Percentiles rank a stretch among this genome's conserved stretches.
Evolutionary conservation across 2,329 filamentous ascomycete species (phyloP).

Genomic region (Penicillium capsulatum): DNA sequence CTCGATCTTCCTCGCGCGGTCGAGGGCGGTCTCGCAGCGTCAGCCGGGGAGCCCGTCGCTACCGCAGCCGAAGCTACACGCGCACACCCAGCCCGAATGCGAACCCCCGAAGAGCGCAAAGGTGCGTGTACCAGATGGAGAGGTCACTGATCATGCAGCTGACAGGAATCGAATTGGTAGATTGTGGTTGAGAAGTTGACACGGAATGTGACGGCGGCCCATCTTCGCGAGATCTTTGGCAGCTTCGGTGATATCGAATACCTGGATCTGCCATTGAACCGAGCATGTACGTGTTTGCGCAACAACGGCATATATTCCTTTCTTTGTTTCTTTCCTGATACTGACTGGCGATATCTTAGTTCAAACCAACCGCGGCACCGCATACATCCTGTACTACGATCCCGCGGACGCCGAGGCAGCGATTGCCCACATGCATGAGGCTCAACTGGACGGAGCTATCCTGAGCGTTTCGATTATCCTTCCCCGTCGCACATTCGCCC

Average conservation of each 20-base stretch:
- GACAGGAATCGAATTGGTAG: conserved; percentile 42
- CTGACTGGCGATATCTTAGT: conserved; percentile 48
- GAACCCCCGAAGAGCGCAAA: conserved; percentile 35
- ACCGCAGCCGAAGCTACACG: conserved; percentile 33
- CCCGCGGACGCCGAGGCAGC: conserved; percentile 78
- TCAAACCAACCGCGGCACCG: conserved; percentile 85
- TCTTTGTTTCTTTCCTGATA: neutral
- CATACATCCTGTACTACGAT: conserved; percentile 80
- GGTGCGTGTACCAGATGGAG: conserved; percentile 17
- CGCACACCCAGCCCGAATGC: conserved; percentile 26
- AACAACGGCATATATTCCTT: no score
- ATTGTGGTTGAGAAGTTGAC: conserved; percentile 95
- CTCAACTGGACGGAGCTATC: conserved; percentile 77
- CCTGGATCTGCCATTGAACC: conserved; percentile 84
- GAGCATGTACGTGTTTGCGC: conserved; percentile 59
- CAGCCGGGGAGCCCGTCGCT: conserved; percentile 39
- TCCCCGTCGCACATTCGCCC: conserved; percentile 75
- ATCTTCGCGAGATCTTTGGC: conserved; percentile 88
- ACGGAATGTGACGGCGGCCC: conserved; percentile 85
- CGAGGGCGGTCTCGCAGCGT: conserved; percentile 33
- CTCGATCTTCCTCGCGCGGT: conserved; percentile 28
- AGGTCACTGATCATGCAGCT: neutral
- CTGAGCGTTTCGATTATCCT: conserved; percentile 87
- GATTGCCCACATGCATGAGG: conserved; percentile 96
- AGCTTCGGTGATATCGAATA: conserved; percentile 81